Percentiles rank a stretch among this genome's conserved stretches.
Evolutionary conservation across 2,329 filamentous ascomycete genomes (phyloP).

Genomic region (Pleomassaria siparia): DNA sequence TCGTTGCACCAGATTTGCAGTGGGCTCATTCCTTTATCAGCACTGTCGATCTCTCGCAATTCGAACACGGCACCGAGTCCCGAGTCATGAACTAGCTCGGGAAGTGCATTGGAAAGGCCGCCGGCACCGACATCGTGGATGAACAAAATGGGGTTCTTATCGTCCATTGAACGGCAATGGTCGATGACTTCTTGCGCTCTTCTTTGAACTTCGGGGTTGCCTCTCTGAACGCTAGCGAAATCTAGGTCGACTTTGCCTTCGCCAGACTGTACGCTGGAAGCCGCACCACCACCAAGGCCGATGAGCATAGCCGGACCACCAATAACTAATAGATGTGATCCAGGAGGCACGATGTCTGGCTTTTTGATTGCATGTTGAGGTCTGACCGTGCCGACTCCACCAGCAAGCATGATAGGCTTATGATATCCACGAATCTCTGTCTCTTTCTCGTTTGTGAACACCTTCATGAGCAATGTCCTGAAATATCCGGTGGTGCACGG

Average conservation of each 20-base stretch:
- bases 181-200: conserved; percentile 98
- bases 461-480: conserved; percentile 77
- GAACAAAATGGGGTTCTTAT: conserved; percentile 87
- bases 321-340: conserved; percentile 89
- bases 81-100: conserved; percentile 89
- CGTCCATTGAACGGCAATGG: conserved; percentile 80
- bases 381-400: conserved; percentile 88
- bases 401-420: conserved; percentile 98
- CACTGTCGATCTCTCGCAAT: conserved; percentile 88
- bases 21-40: conserved; percentile 89
- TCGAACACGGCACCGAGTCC: conserved; percentile 90
- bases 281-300: conserved; percentile 90
- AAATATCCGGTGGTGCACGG: conserved; percentile 89
- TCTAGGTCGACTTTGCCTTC: conserved; percentile 90
- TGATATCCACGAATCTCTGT: conserved; percentile 86
- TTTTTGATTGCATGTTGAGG: conserved; percentile 90
- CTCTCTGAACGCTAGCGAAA: conserved; percentile 95
- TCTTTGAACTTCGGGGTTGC: conserved; percentile 94
- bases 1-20: conserved; percentile 98
- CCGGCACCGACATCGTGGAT: conserved; percentile 98
- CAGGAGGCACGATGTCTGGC: conserved; percentile 74
- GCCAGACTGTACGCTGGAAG: conserved; percentile 84
- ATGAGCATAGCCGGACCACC: conserved; percentile 98
- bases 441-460: conserved; percentile 61
- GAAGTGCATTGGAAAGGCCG: conserved; percentile 79